Base-by-base conservation (phyloP, 768 basidiomycete species). In the Steccherinum ochraceum region DNA sequence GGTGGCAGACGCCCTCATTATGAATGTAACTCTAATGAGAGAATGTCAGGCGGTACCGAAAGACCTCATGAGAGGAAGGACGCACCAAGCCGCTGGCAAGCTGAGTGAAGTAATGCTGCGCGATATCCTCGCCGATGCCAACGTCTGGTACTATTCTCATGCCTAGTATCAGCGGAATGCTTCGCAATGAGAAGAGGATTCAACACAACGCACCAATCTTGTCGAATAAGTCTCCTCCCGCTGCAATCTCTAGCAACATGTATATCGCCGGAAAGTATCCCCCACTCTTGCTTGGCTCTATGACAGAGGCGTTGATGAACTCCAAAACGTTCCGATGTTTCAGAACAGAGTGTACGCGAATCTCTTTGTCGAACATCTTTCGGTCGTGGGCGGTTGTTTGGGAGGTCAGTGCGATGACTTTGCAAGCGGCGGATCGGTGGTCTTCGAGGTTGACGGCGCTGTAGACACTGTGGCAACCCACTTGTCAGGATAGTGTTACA, bases 221-320 rank as follows among this genome's bases (percentile, higher is more conserved):
- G 68, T 99, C 96, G 65, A 99, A 99, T 25, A 99, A 69, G 67
- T 98, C 96, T 0, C 96, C 96, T 19, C 93, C 94, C 1, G 83
- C 83, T 0, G 95, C 96, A 26, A 95, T 72, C 65, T 98, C 96
- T 60, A 99, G 69, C 18, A 97, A 70, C 78, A 99, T 91, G 63
- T 97, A 99, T 19, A 93, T 77, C 0, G 89, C 95, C 0, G 92
- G 87, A 0, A 84, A 67, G 61, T 84, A 93, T 2, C 58, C 59
- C 46, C 72, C 63, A 27, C 69, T 69, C 40, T 80, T 77, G 53
- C 82, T 78, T 16, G 69, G 63, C 56, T 93, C 91, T 0, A 93
- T 84, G 2, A 89, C 70, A 24, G 84, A 79, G 0, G 85, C 87
- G 46, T 85, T 83, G 52, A 93, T 62, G 59, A 98, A 91, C 61